Evolutionary conservation across 2,329 filamentous ascomycete genomes (phyloP), one percentile per base, ranked within the genome.

Genomic region (Penicillium sp.): DNA sequence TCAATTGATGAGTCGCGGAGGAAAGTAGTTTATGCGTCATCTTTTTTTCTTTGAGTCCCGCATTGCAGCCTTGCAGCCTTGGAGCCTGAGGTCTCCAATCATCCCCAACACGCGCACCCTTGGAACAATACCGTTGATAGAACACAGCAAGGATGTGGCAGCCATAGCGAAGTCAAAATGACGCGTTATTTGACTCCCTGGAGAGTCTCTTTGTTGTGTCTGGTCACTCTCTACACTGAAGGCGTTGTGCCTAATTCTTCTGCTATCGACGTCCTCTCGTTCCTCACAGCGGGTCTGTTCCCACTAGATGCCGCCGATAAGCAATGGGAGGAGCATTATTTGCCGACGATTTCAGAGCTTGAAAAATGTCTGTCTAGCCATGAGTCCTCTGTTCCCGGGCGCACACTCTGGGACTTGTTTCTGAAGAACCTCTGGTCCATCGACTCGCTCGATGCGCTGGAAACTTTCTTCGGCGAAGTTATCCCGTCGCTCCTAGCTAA

Each of bases 331-430:
- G 65, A 61, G 42, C 65, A 69, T 31, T 70, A 70, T 61, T 63
- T 71, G 12, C 65, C 75, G 16, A 67, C 72, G n/a, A 74, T 80
- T 40, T 57, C 71, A 22, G 77, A 77, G 52, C 76, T 84, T 49
- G 77, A 83, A 62, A 67, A 77, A 59, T 73, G 77, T 4, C 73
- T 82, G 5, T 73, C 75, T 22, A 52, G 58, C 33, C 78, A 76
- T 58, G 65, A 74, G 12, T 83, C 82, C 1, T 79, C 73, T 9
- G 76, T 90, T 54, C 88, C 91, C 0, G 91, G 91, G 3, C 83
- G 89, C 45, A 88, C 84, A n/a, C 76, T 97, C n/a, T 94, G 92
- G 85, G 91, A 97, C 68, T 78, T 88, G 2, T 90, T 97, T 54
- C 81, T 97, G 12, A 83, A 84, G 53, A 88, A 86, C 60, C 77